These are phyloP conservation scores for Kurtzmaniella cleridarum DNA, from an alignment of 805 yeast genomes.

Conservation along the genomic window DNA sequence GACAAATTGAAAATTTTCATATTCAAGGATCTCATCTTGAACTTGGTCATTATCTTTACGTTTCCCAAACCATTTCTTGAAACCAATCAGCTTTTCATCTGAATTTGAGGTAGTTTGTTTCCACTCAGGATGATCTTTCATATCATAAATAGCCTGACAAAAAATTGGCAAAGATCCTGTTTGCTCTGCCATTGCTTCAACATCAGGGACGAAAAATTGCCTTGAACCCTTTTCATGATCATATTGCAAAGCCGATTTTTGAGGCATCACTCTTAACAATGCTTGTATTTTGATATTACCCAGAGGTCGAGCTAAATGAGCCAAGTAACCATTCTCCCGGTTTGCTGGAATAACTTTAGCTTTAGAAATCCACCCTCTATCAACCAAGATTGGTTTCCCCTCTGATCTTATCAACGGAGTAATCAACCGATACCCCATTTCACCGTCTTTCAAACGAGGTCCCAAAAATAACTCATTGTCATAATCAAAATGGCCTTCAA, in stretches of 20 bases:
- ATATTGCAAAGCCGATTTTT: slow-evolving; percentile 60
- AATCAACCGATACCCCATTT: slow-evolving; percentile 70
- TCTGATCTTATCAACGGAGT: slow-evolving; percentile 76
- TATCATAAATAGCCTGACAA: slow-evolving; percentile 66
- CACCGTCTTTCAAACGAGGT: slow-evolving; percentile 66
- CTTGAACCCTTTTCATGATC: slow-evolving; percentile 63
- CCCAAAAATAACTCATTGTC: slow-evolving; percentile 88
- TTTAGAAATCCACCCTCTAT: slow-evolving; percentile 88
- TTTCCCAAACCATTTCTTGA: slow-evolving; percentile 15
- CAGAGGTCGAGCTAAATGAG: slow-evolving; percentile 66
- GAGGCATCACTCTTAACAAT: slow-evolving; percentile 62
- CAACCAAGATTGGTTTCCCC: slow-evolving; percentile 71
- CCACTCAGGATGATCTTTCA: slow-evolving; percentile 59
- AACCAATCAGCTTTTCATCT: background rate
- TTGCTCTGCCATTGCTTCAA: slow-evolving; percentile 70
- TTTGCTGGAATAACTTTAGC: slow-evolving; percentile 52
- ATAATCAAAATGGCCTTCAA: slow-evolving; percentile 77
- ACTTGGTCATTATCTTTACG: slow-evolving; percentile 18
- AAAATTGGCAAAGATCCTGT: slow-evolving; percentile 68
- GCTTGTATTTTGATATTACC: slow-evolving; percentile 72
- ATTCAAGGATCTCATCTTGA: slow-evolving; percentile 29
- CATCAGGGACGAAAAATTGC: slow-evolving; percentile 75
- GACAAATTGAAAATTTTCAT: slow-evolving; percentile 49
- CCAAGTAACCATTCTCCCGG: slow-evolving; percentile 43
- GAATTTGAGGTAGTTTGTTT: slow-evolving; percentile 12